Conservation (phyloP, 2,329 filamentous ascomycete species). For the Aspergillus pseudoviridinutans region DNA sequence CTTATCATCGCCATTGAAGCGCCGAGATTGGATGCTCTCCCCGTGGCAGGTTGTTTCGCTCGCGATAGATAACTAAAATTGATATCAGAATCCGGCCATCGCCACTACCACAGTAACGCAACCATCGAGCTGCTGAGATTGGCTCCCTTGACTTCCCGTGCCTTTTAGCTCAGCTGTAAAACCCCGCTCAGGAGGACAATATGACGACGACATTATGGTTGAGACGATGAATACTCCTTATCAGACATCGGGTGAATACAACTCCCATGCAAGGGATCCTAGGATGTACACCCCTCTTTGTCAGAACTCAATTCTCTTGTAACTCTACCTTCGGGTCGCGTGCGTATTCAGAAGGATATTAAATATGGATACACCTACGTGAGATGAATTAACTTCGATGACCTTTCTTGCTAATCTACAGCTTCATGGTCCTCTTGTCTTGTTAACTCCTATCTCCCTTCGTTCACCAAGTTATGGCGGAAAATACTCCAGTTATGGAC, state of each 20-base stretch:
- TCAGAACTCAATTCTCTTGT: neutral
- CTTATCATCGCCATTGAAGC: neutral
- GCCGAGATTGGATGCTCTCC: neutral
- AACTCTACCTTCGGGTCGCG: neutral
- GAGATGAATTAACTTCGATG: neutral
- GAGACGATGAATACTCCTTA: neutral
- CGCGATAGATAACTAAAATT: neutral
- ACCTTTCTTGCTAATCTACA: neutral
- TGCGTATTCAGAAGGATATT: neutral
- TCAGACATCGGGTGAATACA: neutral
- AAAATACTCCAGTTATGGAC: conserved; percentile 5
- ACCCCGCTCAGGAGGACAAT: neutral
- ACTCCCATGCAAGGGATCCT: neutral
- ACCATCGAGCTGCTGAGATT: neutral
- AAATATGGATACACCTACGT: too few relatives aligned
- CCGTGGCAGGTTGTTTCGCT: neutral
- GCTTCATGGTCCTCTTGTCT: conserved; percentile 1
- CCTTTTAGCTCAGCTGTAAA: neutral
- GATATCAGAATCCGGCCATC: neutral
- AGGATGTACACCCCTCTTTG: conserved; percentile 3
- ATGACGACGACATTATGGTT: neutral
- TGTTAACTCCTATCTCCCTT: conserved; percentile 6
- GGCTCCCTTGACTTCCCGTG: neutral
- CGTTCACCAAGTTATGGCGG: conserved; percentile 9
- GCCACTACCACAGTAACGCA: neutral